Percentiles rank a stretch among this genome's conserved stretches.
phyloP scores from a whole-genome alignment of 2,329 filamentous ascomycete species.

The Cryphonectria carpinicola region DNA sequence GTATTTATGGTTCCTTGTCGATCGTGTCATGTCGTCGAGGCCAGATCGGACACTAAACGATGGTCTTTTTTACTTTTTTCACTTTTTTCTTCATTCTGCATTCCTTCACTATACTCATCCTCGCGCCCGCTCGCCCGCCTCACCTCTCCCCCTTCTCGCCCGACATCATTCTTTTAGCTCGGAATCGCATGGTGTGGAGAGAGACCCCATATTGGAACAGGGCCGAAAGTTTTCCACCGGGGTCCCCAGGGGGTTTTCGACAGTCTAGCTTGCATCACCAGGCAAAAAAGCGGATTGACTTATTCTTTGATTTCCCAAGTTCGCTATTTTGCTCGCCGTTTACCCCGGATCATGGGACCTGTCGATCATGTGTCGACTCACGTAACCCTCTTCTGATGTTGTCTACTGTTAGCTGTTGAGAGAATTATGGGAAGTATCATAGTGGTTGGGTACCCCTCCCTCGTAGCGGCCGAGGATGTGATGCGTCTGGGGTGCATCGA shows the following conservation, averaged over 20 bases:
- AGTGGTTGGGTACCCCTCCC: background rate
- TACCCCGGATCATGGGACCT: slow-evolving; percentile 24
- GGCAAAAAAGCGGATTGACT: background rate
- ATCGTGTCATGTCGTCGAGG: background rate
- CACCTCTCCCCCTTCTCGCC: background rate
- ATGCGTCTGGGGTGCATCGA: background rate
- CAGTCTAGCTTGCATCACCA: slow-evolving; percentile 6
- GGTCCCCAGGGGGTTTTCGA: slow-evolving; percentile 20
- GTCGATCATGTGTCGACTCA: background rate
- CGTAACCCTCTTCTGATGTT: background rate
- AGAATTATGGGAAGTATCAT: background rate
- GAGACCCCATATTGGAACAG: slow-evolving; percentile 22
- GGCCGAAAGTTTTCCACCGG: slow-evolving; percentile 20
- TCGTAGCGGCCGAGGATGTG: background rate
- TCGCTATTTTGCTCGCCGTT: slow-evolving; percentile 27
- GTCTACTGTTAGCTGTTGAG: background rate
- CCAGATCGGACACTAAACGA: background rate
- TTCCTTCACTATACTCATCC: background rate
- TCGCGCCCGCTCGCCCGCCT: background rate
- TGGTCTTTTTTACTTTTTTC: background rate
- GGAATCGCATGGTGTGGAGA: slow-evolving; percentile 22
- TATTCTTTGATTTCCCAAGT: background rate
- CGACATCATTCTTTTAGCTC: slow-evolving; percentile 1
- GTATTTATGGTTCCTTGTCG: slow-evolving; percentile 13
- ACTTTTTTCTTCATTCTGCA: background rate